A percentile compares a stretch with the other conserved stretches of the same genome.
Evolutionary conservation across 176 grass and related monocot species (phyloP).

Genomic region (Areca catechu): DNA sequence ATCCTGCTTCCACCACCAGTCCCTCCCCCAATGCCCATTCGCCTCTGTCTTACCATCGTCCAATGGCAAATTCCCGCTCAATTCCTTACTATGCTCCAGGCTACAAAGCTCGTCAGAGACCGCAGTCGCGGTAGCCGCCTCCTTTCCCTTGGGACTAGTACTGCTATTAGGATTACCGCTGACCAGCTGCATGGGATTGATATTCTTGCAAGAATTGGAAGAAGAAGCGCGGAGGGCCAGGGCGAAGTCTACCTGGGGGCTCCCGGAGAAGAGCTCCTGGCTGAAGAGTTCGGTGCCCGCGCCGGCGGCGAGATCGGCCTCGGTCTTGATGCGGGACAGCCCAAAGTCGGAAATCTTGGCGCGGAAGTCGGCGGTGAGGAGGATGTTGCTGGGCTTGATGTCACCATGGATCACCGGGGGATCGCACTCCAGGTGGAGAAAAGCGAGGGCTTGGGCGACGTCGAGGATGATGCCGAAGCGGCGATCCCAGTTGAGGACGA

Average conservation of each 20-base stretch:
- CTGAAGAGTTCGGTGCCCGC: conserved; percentile 50
- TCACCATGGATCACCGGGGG: conserved; percentile 80
- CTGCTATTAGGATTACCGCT: neutral
- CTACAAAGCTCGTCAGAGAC: neutral
- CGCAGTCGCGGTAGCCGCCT: neutral
- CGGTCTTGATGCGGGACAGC: conserved; percentile 65
- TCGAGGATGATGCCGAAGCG: conserved; percentile 44
- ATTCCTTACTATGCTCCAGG: conserved; percentile 14
- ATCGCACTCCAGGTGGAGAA: conserved; percentile 62
- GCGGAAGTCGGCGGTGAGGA: conserved; percentile 48
- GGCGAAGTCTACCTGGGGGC: conserved; percentile 3
- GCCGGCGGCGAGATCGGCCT: conserved; percentile 11
- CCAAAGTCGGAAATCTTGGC: conserved; percentile 85
- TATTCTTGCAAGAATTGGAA: neutral
- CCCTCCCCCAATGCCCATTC: conserved; percentile 40
- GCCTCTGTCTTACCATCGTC: conserved; percentile 9
- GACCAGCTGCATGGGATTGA: no score
- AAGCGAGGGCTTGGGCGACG: conserved; percentile 48
- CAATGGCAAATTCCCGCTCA: conserved; percentile 2
- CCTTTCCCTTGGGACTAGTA: conserved; percentile 14
- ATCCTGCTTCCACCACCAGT: conserved; percentile 91
- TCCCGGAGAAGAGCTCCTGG: conserved; percentile 29
- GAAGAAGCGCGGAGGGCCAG: neutral
- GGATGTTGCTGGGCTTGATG: conserved; percentile 90
- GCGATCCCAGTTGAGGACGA: conserved; percentile 36